These are phyloP conservation scores for Ceratobasidium sp. DNA, from an alignment of 1,284 basidiomycete genomes.

Conservation along the genomic window DNA sequence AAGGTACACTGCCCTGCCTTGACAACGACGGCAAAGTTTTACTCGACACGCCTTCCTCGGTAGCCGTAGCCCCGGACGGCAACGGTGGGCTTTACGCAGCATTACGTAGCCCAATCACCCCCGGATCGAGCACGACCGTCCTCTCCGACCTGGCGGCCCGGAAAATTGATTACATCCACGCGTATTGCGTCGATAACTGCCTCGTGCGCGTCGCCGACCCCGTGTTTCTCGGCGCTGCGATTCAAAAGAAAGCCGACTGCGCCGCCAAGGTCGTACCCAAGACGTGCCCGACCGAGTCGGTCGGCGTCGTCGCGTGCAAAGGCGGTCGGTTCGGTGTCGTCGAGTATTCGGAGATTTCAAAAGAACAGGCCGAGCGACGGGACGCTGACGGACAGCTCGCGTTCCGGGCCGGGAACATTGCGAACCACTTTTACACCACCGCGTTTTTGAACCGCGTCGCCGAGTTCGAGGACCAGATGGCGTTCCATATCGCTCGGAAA, in stretches of 20 bases:
- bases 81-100: conserved; percentile 98
- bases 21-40: conserved; percentile 95
- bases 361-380: conserved; percentile 84
- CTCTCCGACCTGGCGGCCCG: conserved; percentile 86
- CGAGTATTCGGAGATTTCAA: conserved; percentile 97
- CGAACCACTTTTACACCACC: conserved; percentile 98
- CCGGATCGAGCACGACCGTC: conserved; percentile 77
- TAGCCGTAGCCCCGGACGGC: conserved; percentile 96
- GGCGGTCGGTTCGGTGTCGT: conserved; percentile 91
- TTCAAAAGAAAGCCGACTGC: conserved; percentile 87
- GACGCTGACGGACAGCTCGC: conserved; percentile 80
- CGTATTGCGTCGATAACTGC: conserved; percentile 99
- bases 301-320: conserved; percentile 92
- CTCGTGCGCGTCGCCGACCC: conserved; percentile 98
- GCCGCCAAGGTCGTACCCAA: conserved; percentile 98
- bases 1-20: conserved; percentile 97
- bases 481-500: conserved; percentile 98
- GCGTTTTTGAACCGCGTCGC: conserved; percentile 86
- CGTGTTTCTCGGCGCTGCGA: conserved; percentile 94
- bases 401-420: conserved; percentile 98
- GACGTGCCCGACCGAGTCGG: conserved; percentile 86
- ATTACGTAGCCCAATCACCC: conserved; percentile 81
- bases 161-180: conserved; percentile 91
- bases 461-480: conserved; percentile 89
- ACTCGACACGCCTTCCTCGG: conserved; percentile 80